Base-by-base conservation (phyloP, 2,329 filamentous ascomycete genomes). In the Fusarium compactum region DNA sequence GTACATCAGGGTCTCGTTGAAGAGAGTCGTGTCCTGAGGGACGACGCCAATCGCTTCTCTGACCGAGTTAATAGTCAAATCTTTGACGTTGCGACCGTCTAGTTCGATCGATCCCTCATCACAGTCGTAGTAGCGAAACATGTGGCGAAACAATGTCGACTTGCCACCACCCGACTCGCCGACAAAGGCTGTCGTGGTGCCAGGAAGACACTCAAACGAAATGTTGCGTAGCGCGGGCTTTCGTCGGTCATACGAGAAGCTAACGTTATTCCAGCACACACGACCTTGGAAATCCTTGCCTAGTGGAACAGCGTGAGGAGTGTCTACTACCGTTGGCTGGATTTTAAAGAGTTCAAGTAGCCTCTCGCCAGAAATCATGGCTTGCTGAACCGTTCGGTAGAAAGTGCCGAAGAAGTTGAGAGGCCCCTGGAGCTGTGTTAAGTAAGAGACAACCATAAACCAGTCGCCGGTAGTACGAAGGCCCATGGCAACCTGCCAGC, bases 141-240 rank as follows among this genome's bases (percentile, higher is more conserved):
- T 90, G 51, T 98, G 87, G 53, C 96, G 92, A 84, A 99, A 98
- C 27, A 99, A 88, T 0, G 96, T 99, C 4, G 95, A 98, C 80
- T 99, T 99, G 71, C 96, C 96, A 63, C 96, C 96, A 47, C 96
- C 96, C 32, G 95, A 98, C 80, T 98, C 95, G 69, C 96, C 96
- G 20, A 99, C 96, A 70, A 99, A 91, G 1, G 96, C 96, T 8
- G 95, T 99, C 0, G 95, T 98, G 1, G 94, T 98, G 55, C 96
- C 96, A 3, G 96, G 95, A 20, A 85, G 83, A 79, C 95, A 98
- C 69, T 91, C 90, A 80, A 99, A 98, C 69, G 88, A 91, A 51
- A 99, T 86, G 47, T 94, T 91, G 69, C 92, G 90, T 67, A 99
- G 82, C 3, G 96, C 96, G 9, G 94, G 91, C 78, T 94, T 95